Evolutionary conservation across 2,329 filamentous ascomycete species (phyloP).

Genomic region (Monosporascus cannonballus): DNA sequence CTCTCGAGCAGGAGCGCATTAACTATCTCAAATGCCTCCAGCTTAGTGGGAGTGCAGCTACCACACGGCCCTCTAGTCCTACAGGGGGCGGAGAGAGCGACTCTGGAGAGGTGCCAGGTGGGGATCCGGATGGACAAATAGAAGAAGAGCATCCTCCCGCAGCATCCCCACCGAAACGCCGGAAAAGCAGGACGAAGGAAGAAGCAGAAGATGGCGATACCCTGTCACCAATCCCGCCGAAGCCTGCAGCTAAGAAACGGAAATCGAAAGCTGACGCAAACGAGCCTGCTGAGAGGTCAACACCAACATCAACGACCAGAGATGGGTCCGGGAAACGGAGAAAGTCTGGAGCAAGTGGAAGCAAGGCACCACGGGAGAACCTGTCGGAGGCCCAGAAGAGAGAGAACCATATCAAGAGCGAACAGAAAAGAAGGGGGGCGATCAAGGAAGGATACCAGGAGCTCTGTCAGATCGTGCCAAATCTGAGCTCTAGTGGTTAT

Average conservation of each 20-base stretch:
- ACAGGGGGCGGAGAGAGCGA: constrained; percentile 21
- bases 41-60: constrained; percentile 50
- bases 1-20: constrained; percentile 48
- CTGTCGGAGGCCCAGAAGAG: constrained; percentile 84
- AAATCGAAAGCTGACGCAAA: constrained; percentile 41
- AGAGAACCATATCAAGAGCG: constrained; percentile 59
- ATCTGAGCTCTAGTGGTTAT: constrained; percentile 65
- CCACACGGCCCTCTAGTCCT: constrained; percentile 55
- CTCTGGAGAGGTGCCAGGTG: constrained; percentile 15
- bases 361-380: constrained; percentile 58
- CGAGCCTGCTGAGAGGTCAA: constrained; percentile 22
- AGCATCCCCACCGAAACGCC: constrained; percentile 43
- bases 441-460: constrained; percentile 79
- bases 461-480: constrained; percentile 69
- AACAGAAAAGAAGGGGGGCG: constrained; percentile 55
- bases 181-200: constrained; percentile 48
- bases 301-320: constrained; percentile 25
- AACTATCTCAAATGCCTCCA: constrained; percentile 52
- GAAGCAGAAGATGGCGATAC: constrained; percentile 37
- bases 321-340: constrained; percentile 38
- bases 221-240: constrained; percentile 20
- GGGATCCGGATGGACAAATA: constrained; percentile 16
- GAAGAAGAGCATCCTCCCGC: constrained; percentile 33
- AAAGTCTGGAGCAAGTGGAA: constrained; percentile 37
- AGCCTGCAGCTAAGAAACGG: constrained; percentile 35